A percentile compares a stretch with the other conserved stretches of the same genome.
These are phyloP conservation scores for Flaveria floridana DNA, from an alignment of 140 eudicot genomes.

Conservation along the genomic window DNA sequence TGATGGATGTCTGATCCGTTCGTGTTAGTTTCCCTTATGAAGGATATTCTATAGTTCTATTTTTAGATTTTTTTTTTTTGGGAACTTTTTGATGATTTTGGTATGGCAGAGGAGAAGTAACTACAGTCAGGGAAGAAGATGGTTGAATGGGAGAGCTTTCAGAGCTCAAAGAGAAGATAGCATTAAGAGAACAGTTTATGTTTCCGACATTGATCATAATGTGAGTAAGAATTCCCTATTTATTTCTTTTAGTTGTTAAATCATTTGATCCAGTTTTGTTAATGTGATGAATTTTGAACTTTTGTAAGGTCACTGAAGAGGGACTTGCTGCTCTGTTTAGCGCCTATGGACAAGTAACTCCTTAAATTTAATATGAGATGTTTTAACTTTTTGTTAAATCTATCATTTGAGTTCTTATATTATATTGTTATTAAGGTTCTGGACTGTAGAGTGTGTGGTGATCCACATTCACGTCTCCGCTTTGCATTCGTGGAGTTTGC, in stretches of 20 bases:
- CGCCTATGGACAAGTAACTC: constrained; percentile 82
- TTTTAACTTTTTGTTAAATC: neutral
- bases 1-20: too few relatives aligned
- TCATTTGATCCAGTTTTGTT: neutral
- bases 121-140: constrained; percentile 66
- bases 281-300: neutral
- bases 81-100: neutral
- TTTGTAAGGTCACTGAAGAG: constrained; percentile 85
- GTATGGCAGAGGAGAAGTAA: constrained; percentile 65
- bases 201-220: constrained; percentile 88
- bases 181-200: constrained; percentile 88
- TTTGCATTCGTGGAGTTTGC: constrained; percentile 96
- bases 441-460: constrained; percentile 97
- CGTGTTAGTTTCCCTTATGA: too few relatives aligned
- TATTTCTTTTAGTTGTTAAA: neutral
- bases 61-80: too few relatives aligned
- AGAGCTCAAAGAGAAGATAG: constrained; percentile 94
- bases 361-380: neutral
- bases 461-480: constrained; percentile 96
- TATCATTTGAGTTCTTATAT: constrained; percentile 16
- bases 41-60: too few relatives aligned
- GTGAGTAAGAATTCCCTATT: constrained; percentile 41
- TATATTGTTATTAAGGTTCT: constrained; percentile 57
- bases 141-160: constrained; percentile 70
- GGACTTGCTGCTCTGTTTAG: constrained; percentile 84